Evolutionary conservation across 2,329 filamentous ascomycete species (phyloP), one percentile per base, ranked within the genome.

Genomic region (Metarhizium guizhouense): DNA sequence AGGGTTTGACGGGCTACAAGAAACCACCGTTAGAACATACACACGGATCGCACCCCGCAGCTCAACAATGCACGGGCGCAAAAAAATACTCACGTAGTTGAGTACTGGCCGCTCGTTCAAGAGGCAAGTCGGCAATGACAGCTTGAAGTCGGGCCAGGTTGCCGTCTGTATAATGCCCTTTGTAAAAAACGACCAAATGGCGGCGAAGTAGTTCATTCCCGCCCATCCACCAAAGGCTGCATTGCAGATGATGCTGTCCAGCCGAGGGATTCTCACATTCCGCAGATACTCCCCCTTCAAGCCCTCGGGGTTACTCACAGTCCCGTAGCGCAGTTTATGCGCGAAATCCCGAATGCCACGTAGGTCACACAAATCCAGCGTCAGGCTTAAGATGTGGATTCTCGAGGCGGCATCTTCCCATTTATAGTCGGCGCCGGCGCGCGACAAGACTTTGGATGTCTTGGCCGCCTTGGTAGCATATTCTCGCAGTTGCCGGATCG

Each of bases 221-320:
- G 77, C 81, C 88, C 90, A 96, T 2, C 90, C 91, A 25, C 91
- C 90, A 43, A 93, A 86, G 0, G 92, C 94, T 16, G 93, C 93
- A 70, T 96, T 96, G 68, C 89, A 86, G 42, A 97, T 77, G 25
- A 94, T 77, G 2, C 81, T 81, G 70, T 97, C 90, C 34, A 99
- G 76, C 60, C 86, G 84, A 2, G 88, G 85, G 45, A 90, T 75
- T 20, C 71, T 72, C 20, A 82, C 73, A 43, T 75, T 69, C 20
- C 65, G 67, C 42, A 77, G 65, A 40, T 69, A 68, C 58, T 72
- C 70, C 47, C 63, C 64, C 51, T 69, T 65, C 42, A 67, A 60
- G 4, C 69, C 70, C 11, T 70, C 71, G 14, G 75, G 75, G 58
- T 79, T 78, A 62, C 69, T 72, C 40, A 83, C 62, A 0, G 70